Evolutionary conservation across 2,329 filamentous ascomycete genomes (phyloP), one percentile per base, ranked within the genome.

Genomic region (Calonectria leucothoes): DNA sequence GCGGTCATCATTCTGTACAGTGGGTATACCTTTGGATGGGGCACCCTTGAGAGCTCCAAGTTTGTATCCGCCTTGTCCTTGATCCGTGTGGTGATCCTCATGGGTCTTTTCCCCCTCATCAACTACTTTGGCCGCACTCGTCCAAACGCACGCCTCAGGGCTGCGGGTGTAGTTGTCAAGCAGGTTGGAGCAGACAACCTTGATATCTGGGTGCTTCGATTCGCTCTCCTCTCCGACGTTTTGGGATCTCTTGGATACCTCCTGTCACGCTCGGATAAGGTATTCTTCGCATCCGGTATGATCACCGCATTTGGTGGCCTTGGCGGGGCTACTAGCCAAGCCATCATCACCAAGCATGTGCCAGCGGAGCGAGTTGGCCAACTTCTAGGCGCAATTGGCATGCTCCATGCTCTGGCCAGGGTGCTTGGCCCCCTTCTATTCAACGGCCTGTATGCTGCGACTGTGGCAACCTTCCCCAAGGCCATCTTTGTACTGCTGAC

Each of bases 291-390:
- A 0, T 93, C 92, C 23, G 96, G 95, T 61, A 87, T 94, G 55
- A 79, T 96, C 23, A 93, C 95, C 1, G 90, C 95, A 0, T 85
- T 97, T 48, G 96, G 96, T 29, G 96, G 96, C 1, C 92, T 98
- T 57, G 96, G 94, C 0, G 93, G 93, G 42, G 96, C 97, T 1
- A 97, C 94, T 0, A 88, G 98, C 64, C 95, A 98, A 81, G 93
- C 94, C 1, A 91, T 94, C 0, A 87, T 98, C 65, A 98, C 95
- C 25, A 98, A 98, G 82, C 97, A 98, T 83, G 93, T 98, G 0
- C 95, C 96, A 0, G 88, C 92, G 0, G 94, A 97, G 75, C 91
- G 91, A 59, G 93, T 97, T 0, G 97, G 97, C 0, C 93, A 97
- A 82, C 87, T 98, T n/a, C 89, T 99, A 0, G 97, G 97, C 27